Evolutionary conservation across 2,329 filamentous ascomycete species (phyloP), one percentile per base, ranked within the genome.

Genomic region (Biscogniauxia mediterranea): DNA sequence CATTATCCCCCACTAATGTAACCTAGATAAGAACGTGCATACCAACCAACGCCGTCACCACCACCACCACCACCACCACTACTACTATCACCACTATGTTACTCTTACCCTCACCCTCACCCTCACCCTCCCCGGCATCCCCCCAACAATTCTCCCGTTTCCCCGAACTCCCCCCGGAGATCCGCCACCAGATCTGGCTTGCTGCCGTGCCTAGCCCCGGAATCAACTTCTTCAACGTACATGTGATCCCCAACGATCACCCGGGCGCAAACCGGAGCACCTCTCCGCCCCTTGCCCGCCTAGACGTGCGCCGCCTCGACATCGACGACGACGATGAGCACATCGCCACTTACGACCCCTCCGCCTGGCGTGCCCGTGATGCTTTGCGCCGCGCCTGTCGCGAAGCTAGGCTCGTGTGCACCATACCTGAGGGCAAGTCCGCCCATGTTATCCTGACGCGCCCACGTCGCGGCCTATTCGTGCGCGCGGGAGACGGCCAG

Each of bases 191-290:
- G 28, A 72, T 74, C 54, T 75, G 69, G 66, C 66, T 56, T 0
- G 52, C 63, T 19, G 71, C 71, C 13, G 53, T 73, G 3, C 69
- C 70, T 0, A 56, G 58, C 1, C 67, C 70, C 1, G 71, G 70
- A 25, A 69, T 75, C 57, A 75, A 74, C 64, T 74, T 74, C 65
- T 75, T 75, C 69, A 75, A 75, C 64, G 63, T 74, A 1, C 73
- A 75, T 62, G 64, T 59, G 58, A 70, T 74, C 61, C 73, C 73
- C n/a, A 70, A 71, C 58, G 71, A 73, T 54, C 71, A 75, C 50
- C 38, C 21, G 1, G 66, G 65, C 17, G 65, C 66, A 19, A 72
- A 71, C 62, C 65, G 69, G 5, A 72, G 69, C 64, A 68, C 59
- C 0, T 74, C 72, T 2, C 72, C 72, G 5, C 64, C 68, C 1